Conservation (phyloP, 1,139 yeast species). For the Chernovozyma aurita region DNA sequence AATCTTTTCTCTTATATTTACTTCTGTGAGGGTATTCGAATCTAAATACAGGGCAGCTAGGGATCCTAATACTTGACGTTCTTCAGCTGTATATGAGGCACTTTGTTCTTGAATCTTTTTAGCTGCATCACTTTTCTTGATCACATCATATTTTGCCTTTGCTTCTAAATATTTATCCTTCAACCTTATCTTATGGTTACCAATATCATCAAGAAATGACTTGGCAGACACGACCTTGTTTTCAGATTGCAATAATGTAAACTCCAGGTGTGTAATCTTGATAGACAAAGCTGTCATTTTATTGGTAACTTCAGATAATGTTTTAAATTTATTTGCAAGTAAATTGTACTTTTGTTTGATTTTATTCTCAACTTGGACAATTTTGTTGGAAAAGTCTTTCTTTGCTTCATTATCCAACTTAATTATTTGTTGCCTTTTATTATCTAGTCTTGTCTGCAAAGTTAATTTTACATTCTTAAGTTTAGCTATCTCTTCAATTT, state of each 20-base stretch:
- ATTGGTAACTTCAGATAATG: constrained; percentile 14
- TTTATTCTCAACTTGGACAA: constrained; percentile 17
- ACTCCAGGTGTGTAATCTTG: constrained; percentile 17
- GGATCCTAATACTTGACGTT: constrained; percentile 35
- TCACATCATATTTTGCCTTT: constrained; percentile 35
- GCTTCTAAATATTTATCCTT: constrained; percentile 35
- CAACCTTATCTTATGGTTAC: constrained; percentile 23
- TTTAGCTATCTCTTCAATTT: constrained; percentile 7
- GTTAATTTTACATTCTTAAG: constrained; percentile 17
- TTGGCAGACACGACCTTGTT: constrained; percentile 32
- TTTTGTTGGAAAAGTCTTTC: constrained; percentile 27
- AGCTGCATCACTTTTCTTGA: constrained; percentile 43
- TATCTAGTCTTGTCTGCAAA: constrained; percentile 20
- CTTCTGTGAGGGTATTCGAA: constrained; percentile 39
- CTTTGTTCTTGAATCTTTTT: constrained; percentile 38
- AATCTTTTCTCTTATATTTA: constrained; percentile 26
- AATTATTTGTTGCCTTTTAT: constrained; percentile 20
- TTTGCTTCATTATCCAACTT: constrained; percentile 22
- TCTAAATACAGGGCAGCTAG: constrained; percentile 43
- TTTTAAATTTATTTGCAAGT: constrained; percentile 14
- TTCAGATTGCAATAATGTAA: constrained; percentile 24
- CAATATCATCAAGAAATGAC: constrained; percentile 30
- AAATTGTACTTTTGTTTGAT: constrained; percentile 22
- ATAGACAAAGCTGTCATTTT: constrained; percentile 20
- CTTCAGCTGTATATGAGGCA: constrained; percentile 37